Evolutionary conservation across 1,139 yeast species (phyloP).

Genomic region (Pichia sp.): DNA sequence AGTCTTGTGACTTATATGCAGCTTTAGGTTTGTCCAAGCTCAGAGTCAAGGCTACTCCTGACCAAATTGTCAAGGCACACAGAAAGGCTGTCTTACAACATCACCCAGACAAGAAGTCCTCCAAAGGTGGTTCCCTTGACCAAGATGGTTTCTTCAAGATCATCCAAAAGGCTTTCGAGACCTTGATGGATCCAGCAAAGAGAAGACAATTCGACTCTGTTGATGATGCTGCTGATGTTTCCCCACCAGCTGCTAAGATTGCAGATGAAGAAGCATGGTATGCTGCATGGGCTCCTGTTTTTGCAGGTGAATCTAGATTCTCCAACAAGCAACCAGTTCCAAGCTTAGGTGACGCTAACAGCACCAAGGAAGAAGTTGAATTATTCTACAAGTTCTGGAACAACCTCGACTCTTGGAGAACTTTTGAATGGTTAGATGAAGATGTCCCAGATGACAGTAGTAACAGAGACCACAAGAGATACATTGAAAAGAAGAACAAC

Average conservation of each 20-base stretch:
- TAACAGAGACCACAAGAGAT: constrained; percentile 98
- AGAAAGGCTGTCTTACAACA: constrained; percentile 94
- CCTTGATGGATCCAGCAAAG: constrained; percentile 75
- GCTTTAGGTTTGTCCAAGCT: constrained; percentile 90
- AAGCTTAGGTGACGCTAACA: constrained; percentile 56
- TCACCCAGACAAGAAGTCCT: constrained; percentile 96
- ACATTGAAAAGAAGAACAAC: constrained; percentile 94
- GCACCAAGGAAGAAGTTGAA: constrained; percentile 81
- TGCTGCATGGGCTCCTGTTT: constrained; percentile 90
- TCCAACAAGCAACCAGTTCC: constrained; percentile 91
- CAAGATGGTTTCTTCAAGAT: constrained; percentile 98
- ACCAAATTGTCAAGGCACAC: constrained; percentile 93
- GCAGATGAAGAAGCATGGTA: constrained; percentile 50
- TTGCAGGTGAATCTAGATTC: constrained; percentile 85
- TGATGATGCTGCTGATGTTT: constrained; percentile 79
- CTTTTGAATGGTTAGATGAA: constrained; percentile 96
- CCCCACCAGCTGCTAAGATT: constrained; percentile 50
- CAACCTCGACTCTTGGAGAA: constrained; percentile 96
- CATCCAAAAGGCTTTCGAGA: constrained; percentile 93
- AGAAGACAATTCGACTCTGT: constrained; percentile 95
- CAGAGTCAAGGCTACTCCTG: constrained; percentile 88
- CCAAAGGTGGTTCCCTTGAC: constrained; percentile 63
- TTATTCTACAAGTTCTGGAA: constrained; percentile 88
- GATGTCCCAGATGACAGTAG: constrained; percentile 99
- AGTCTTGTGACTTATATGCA: constrained; percentile 90